A percentile compares a stretch with the other conserved stretches of the same genome.
These are phyloP conservation scores for Colletotrichum lini DNA, from an alignment of 2,329 filamentous ascomycete species.

Conservation along the genomic window DNA sequence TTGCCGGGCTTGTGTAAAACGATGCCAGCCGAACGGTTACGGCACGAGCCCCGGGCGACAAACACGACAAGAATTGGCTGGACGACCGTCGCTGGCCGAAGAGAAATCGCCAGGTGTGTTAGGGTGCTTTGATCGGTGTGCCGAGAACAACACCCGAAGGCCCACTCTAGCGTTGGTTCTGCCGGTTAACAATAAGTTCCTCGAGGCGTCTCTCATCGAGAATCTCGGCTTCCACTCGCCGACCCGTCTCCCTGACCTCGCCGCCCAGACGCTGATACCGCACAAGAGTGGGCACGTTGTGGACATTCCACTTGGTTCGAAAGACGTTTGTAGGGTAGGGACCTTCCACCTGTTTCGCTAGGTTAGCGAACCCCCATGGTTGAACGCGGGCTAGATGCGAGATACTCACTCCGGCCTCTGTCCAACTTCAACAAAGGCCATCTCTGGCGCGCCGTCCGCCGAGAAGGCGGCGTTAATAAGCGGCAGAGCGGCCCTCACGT, in stretches of 20 bases:
- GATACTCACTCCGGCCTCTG: constrained; percentile 52
- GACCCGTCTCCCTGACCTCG: constrained; percentile 49
- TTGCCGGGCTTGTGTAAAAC: neutral
- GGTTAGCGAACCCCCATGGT: neutral
- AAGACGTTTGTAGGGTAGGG: constrained; percentile 49
- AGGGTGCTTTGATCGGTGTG: neutral
- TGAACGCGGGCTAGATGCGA: no score
- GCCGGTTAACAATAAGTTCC: constrained; percentile 43
- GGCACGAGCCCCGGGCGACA: neutral
- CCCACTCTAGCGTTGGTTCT: neutral
- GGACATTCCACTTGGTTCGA: constrained; percentile 53
- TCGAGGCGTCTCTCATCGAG: constrained; percentile 47
- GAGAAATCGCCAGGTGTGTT: neutral
- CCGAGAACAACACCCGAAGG: no score
- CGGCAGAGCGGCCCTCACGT: constrained; percentile 55
- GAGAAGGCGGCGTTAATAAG: constrained; percentile 51
- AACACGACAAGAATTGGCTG: no score
- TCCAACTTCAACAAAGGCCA: constrained; percentile 54
- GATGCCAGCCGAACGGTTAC: neutral
- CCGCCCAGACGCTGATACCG: constrained; percentile 52
- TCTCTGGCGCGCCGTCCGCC: constrained; percentile 43
- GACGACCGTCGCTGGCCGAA: neutral
- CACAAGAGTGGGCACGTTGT: constrained; percentile 53
- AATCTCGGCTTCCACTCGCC: constrained; percentile 45
- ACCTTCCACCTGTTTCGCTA: constrained; percentile 52